Evolutionary conservation across 768 basidiomycete species (phyloP).

Genomic region (Suillus bovinus): DNA sequence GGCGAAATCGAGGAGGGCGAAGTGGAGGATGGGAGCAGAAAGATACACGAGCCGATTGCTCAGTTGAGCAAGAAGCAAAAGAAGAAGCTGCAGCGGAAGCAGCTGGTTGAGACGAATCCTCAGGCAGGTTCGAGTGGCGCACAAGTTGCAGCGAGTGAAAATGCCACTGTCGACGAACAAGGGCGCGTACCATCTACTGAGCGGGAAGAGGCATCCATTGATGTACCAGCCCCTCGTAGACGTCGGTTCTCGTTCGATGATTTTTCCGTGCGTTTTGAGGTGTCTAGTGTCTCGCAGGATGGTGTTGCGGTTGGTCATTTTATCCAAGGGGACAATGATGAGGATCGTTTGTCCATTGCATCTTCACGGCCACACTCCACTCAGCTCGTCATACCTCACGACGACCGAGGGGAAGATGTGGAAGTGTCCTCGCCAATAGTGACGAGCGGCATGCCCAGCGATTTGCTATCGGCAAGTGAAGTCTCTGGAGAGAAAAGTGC

Average conservation of each 20-base stretch:
- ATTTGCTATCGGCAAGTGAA: not conserved
- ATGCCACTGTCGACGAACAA: not conserved
- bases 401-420: slow-evolving; percentile 10
- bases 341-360: slow-evolving; percentile 10
- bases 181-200: not conserved
- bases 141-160: not conserved
- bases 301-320: not conserved
- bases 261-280: slow-evolving; percentile 1
- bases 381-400: not conserved
- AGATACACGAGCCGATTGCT: not conserved
- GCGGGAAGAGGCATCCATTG: not conserved
- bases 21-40: slow-evolving; percentile 10
- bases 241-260: not conserved
- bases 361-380: slow-evolving; percentile 12
- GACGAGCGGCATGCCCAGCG: not conserved
- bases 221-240: not conserved
- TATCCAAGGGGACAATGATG: not conserved
- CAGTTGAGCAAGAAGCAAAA: slow-evolving; percentile 9
- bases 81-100: slow-evolving; percentile 5
- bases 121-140: not conserved
- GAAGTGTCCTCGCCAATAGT: slow-evolving; percentile 11
- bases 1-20: slow-evolving; percentile 19
- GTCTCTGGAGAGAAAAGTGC: not conserved
- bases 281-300: not conserved
- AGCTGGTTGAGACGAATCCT: not conserved